phyloP scores from a whole-genome alignment of 192 early-diverging fungal genomes.

The Umbelopsis isabellina region DNA sequence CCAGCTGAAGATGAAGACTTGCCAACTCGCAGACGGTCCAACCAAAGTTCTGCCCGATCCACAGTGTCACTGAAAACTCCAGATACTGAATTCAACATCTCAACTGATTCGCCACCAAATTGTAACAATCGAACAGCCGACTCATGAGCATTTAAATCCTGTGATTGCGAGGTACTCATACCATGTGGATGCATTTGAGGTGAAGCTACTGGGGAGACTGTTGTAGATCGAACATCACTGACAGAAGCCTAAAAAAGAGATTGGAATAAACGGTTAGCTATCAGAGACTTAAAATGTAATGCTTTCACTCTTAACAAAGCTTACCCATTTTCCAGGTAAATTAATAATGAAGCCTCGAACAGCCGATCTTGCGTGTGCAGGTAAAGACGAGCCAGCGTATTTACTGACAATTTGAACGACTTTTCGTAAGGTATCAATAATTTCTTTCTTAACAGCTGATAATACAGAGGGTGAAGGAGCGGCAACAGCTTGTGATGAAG shows the following conservation, averaged over 20 bases:
- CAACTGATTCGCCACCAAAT: conserved; percentile 70
- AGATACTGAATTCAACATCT: conserved; percentile 67
- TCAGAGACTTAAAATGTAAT: neutral
- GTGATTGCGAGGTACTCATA: conserved; percentile 3
- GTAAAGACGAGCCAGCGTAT: conserved; percentile 85
- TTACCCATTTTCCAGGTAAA: conserved; percentile 79
- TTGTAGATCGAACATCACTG: conserved; percentile 42
- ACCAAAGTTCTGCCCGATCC: conserved; percentile 64
- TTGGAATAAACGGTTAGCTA: neutral
- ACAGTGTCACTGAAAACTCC: conserved; percentile 72
- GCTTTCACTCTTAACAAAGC: neutral
- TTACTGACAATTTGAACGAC: conserved; percentile 86
- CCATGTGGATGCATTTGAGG: conserved; percentile 23
- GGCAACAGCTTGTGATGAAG: conserved; percentile 4
- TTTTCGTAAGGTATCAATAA: conserved; percentile 82
- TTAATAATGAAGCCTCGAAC: conserved; percentile 85
- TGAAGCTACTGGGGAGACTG: conserved; percentile 36
- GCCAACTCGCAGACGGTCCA: conserved; percentile 50
- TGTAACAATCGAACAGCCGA: conserved; percentile 67
- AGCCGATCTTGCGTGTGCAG: conserved; percentile 73
- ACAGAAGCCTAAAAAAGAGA: conserved; percentile 27
- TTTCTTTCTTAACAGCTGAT: conserved; percentile 66
- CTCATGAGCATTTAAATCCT: conserved; percentile 43
- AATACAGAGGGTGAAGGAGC: conserved; percentile 32
- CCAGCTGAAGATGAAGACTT: conserved; percentile 9